phyloP scores from a whole-genome alignment of 257 asterid species.

The Solanum boliviense region DNA sequence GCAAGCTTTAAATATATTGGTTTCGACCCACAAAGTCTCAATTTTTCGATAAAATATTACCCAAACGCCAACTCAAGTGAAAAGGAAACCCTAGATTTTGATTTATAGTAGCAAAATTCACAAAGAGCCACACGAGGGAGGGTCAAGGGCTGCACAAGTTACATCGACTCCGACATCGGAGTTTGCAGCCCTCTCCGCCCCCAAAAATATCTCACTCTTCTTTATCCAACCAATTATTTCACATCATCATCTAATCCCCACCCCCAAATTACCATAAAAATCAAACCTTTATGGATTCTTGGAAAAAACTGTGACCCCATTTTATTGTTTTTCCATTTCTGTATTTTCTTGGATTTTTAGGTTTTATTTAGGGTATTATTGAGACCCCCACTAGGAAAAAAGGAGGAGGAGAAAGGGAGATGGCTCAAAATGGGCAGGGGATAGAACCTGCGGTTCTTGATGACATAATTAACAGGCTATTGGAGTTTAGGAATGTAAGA shows the following conservation, averaged over 20 bases:
- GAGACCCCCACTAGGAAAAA: not conserved
- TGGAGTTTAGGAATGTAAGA: slow-evolving; percentile 61
- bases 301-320: not conserved
- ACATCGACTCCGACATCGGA: slow-evolving; percentile 24
- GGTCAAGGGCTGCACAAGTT: not conserved
- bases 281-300: not conserved
- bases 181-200: slow-evolving; percentile 16
- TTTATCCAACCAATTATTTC: not conserved
- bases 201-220: not conserved
- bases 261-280: not conserved
- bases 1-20: not conserved
- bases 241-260: not conserved
- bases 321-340: not conserved
- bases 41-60: not conserved
- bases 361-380: not conserved
- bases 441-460: slow-evolving; percentile 57
- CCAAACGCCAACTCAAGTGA: not conserved
- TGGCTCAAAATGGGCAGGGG: slow-evolving; percentile 60
- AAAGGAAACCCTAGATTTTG: not conserved
- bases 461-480: slow-evolving; percentile 55
- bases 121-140: not conserved
- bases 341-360: not conserved
- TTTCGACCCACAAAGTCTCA: not conserved
- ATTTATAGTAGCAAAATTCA: not conserved
- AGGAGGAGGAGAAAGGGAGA: not conserved